Conservation (phyloP, 2,329 filamentous ascomycete genomes). For the Alternaria metachromatica region DNA sequence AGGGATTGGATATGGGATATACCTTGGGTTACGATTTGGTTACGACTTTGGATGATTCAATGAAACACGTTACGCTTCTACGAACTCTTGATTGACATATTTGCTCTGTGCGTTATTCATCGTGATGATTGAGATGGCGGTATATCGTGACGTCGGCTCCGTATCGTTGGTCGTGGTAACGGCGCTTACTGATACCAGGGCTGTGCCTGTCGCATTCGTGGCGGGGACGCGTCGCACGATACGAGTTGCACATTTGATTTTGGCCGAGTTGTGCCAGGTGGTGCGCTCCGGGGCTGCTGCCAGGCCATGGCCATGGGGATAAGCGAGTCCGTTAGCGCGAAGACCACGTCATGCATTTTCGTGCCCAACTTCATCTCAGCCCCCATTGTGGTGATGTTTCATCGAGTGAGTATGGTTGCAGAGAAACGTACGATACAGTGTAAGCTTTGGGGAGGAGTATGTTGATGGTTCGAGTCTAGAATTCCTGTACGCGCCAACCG, state of each 20-base stretch:
- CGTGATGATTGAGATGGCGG: background rate
- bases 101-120: background rate
- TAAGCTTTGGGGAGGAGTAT: background rate
- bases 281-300: background rate
- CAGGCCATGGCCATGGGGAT: background rate
- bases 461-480: background rate
- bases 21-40: constrained; percentile 1
- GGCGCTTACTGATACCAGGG: background rate
- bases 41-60: constrained; percentile 3
- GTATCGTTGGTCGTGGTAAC: background rate
- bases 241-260: background rate
- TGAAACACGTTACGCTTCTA: constrained; percentile 1
- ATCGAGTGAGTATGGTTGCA: background rate
- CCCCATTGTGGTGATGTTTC: background rate
- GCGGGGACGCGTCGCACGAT: background rate
- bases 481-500: background rate
- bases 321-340: background rate
- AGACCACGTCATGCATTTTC: background rate
- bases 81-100: background rate
- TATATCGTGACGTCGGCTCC: background rate
- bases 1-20: background rate
- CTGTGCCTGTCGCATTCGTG: background rate
- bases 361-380: background rate
- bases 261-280: background rate
- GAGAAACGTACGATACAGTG: background rate